A percentile compares a stretch with the other conserved stretches of the same genome.
These are phyloP conservation scores for Syzygium syzygioides DNA, from an alignment of 441 rosid species.

Conservation along the genomic window DNA sequence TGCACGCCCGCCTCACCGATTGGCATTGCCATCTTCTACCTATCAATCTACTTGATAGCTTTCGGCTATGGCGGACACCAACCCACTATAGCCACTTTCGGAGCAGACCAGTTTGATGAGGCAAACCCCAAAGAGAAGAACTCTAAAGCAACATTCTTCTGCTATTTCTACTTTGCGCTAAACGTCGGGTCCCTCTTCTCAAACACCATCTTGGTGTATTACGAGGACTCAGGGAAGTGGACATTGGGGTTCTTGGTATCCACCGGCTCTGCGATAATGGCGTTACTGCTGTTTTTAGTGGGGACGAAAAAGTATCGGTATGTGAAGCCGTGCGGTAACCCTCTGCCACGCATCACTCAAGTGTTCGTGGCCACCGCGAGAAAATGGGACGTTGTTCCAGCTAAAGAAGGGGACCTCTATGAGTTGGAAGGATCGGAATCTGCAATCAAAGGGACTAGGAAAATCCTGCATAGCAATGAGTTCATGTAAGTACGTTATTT, in stretches of 20 bases:
- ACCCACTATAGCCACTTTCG: slow-evolving; percentile 7
- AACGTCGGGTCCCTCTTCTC: slow-evolving; percentile 4
- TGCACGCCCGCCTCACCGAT: neutral
- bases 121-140: neutral
- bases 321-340: neutral
- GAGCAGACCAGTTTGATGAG: slow-evolving; percentile 6
- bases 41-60: slow-evolving; percentile 3
- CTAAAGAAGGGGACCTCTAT: slow-evolving; percentile 3
- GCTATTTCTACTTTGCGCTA: slow-evolving; percentile 3
- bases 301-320: neutral
- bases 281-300: neutral
- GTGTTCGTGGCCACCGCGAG: neutral
- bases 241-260: slow-evolving; percentile 3
- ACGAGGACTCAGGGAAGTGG: slow-evolving; percentile 2
- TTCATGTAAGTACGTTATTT: neutral
- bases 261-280: neutral
- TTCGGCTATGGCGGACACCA: slow-evolving; percentile 5
- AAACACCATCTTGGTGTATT: slow-evolving; percentile 4
- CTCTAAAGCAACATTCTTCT: neutral
- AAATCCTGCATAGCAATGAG: neutral
- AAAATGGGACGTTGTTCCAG: neutral
- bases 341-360: neutral
- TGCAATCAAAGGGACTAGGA: slow-evolving; percentile 5
- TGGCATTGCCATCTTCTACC: neutral
- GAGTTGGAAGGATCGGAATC: slow-evolving; percentile 3